Percentiles rank a stretch among this genome's conserved stretches.
These are phyloP conservation scores for Sugiyamaella pinicola DNA, from an alignment of 1,139 yeast species.

Conservation along the genomic window DNA sequence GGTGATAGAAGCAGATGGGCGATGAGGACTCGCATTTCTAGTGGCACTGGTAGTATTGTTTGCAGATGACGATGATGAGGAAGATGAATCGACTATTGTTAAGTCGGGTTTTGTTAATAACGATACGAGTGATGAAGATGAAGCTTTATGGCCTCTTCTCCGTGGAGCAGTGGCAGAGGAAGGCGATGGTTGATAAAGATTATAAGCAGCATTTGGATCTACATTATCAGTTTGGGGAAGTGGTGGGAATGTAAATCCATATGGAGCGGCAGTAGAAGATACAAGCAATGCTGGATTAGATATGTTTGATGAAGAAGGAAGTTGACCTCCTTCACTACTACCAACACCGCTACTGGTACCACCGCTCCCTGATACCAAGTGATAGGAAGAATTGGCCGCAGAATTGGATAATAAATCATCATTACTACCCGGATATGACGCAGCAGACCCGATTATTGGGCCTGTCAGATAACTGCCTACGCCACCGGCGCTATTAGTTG, in stretches of 20 bases:
- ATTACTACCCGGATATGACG: conserved; percentile 5
- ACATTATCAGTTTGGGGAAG: conserved; percentile 5
- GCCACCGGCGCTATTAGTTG: neutral
- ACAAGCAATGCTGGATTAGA: conserved; percentile 5
- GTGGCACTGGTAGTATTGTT: neutral
- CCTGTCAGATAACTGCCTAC: conserved; percentile 1
- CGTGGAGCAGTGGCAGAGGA: conserved; percentile 1
- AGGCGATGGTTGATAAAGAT: conserved; percentile 5
- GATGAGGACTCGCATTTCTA: conserved; percentile 20
- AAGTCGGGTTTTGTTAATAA: conserved; percentile 13
- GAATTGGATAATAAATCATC: conserved; percentile 10
- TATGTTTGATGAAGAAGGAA: conserved; percentile 3
- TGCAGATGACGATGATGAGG: neutral
- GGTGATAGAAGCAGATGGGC: conserved; percentile 22
- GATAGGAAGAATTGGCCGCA: conserved; percentile 7
- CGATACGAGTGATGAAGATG: conserved; percentile 12
- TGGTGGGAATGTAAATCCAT: conserved; percentile 20
- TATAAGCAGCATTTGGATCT: conserved; percentile 1
- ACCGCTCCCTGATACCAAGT: conserved; percentile 12
- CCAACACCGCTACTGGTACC: neutral
- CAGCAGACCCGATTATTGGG: neutral
- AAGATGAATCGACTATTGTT: neutral
- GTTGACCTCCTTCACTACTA: neutral
- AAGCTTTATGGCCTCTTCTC: conserved; percentile 15
- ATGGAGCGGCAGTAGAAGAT: conserved; percentile 18